Conservation (phyloP, 805 yeast species). For the Teunomyces gatunensis region DNA sequence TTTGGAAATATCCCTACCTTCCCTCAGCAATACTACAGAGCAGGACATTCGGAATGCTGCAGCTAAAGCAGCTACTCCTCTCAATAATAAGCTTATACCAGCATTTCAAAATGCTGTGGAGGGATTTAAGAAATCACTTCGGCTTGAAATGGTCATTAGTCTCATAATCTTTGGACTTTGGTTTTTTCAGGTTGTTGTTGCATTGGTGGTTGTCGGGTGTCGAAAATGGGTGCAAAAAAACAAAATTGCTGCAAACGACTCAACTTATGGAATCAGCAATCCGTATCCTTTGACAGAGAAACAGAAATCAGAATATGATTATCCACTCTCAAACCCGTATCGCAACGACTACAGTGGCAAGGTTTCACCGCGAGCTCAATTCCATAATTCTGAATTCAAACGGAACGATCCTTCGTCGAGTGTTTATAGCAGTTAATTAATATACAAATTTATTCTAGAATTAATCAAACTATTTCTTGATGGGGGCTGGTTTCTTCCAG, state of each 20-base stretch:
- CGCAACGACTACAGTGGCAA: not conserved
- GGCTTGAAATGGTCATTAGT: slow-evolving; percentile 8
- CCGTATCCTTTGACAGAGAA: slow-evolving; percentile 27
- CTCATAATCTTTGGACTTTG: slow-evolving; percentile 9
- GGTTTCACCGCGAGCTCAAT: not conserved
- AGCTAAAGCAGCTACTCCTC: not conserved
- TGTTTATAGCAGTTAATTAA: slow-evolving; percentile 6
- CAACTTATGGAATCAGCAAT: slow-evolving; percentile 16
- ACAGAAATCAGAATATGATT: slow-evolving; percentile 24
- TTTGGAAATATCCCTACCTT: slow-evolving; percentile 58
- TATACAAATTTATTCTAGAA: slow-evolving; percentile 8
- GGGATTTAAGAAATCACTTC: slow-evolving; percentile 3
- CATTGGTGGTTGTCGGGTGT: slow-evolving; percentile 1
- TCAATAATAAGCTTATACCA: not conserved
- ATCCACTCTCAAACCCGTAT: slow-evolving; percentile 21
- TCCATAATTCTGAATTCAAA: not conserved
- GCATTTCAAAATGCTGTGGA: slow-evolving; percentile 2
- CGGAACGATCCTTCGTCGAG: not conserved
- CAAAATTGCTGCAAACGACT: not conserved
- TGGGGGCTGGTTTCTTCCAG: slow-evolving; percentile 62
- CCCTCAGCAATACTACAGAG: slow-evolving; percentile 3
- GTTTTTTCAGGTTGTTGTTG: slow-evolving; percentile 10
- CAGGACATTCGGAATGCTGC: slow-evolving; percentile 1
- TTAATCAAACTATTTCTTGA: slow-evolving; percentile 25
- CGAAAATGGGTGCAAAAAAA: not conserved